phyloP scores from a whole-genome alignment of 768 basidiomycete genomes.

The Lentinula boryana region DNA sequence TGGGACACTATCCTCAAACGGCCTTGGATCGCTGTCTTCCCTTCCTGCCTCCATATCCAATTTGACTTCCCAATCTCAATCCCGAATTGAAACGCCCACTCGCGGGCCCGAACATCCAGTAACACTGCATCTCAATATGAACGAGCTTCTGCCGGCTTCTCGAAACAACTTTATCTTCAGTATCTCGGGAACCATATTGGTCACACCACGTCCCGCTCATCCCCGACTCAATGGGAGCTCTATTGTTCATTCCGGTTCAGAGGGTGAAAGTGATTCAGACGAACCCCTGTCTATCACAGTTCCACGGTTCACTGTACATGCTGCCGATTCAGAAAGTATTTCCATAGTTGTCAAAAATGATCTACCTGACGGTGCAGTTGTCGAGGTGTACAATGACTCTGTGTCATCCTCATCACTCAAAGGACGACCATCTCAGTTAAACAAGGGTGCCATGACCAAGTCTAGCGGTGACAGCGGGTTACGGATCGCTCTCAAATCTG shows the following conservation, averaged over 20 bases:
- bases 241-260: neutral
- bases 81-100: constrained; percentile 11
- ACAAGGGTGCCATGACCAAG: constrained; percentile 49
- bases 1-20: constrained; percentile 20
- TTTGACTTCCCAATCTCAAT: constrained; percentile 27
- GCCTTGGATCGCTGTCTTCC: constrained; percentile 40
- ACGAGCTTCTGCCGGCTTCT: constrained; percentile 60
- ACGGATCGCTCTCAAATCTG: constrained; percentile 53
- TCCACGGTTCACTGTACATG: constrained; percentile 65
- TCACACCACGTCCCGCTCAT: constrained; percentile 38
- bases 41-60: constrained; percentile 33
- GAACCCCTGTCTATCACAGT: constrained; percentile 46
- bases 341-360: constrained; percentile 58
- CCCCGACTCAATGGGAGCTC: constrained; percentile 13
- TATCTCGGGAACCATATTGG: constrained; percentile 58
- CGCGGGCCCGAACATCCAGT: constrained; percentile 55
- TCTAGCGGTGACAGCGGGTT: neutral
- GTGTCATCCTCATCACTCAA: constrained; percentile 22
- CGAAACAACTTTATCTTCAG: constrained; percentile 63
- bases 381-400: constrained; percentile 59
- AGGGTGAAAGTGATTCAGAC: constrained; percentile 19
- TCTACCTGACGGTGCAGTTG: constrained; percentile 34
- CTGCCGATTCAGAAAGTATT: constrained; percentile 57
- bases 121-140: constrained; percentile 76
- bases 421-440: constrained; percentile 37